These are phyloP conservation scores for Verticillium nubilum DNA, from an alignment of 2,329 filamentous ascomycete species.

Conservation along the genomic window DNA sequence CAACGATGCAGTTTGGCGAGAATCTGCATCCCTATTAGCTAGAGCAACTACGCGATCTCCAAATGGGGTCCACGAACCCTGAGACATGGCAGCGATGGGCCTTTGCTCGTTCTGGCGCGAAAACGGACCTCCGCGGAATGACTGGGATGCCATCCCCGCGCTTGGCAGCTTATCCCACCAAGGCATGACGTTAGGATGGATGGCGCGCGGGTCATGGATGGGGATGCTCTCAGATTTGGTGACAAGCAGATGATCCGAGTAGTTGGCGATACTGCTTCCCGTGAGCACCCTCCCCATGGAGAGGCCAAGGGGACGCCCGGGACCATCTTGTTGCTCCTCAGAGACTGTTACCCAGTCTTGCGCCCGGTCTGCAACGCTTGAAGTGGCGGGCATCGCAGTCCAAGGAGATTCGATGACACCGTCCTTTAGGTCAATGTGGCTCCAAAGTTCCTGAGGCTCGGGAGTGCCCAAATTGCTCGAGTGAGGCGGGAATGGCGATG, in stretches of 20 bases:
- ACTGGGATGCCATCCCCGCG: neutral
- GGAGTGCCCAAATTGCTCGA: neutral
- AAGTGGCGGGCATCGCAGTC: neutral
- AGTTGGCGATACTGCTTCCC: slow-evolving; percentile 14
- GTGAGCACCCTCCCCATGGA: slow-evolving; percentile 8
- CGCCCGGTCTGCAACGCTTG: neutral
- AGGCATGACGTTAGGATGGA: neutral
- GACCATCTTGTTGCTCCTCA: slow-evolving; percentile 3
- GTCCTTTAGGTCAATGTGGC: neutral
- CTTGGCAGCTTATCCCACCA: slow-evolving; percentile 1
- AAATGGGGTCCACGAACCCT: neutral
- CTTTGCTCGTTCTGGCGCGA: neutral
- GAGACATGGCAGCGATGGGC: neutral
- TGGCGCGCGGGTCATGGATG: neutral
- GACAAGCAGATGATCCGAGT: slow-evolving; percentile 7
- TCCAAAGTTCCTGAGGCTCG: neutral
- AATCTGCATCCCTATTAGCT: neutral
- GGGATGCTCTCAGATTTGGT: neutral
- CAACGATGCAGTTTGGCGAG: neutral
- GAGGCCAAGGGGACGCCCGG: neutral
- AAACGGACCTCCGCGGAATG: neutral
- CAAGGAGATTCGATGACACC: neutral
- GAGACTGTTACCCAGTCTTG: slow-evolving; percentile 12
- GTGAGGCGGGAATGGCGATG: neutral
- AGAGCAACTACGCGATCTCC: neutral